Conservation (phyloP, 331 rosid genomes). For the Acacia concinna region DNA sequence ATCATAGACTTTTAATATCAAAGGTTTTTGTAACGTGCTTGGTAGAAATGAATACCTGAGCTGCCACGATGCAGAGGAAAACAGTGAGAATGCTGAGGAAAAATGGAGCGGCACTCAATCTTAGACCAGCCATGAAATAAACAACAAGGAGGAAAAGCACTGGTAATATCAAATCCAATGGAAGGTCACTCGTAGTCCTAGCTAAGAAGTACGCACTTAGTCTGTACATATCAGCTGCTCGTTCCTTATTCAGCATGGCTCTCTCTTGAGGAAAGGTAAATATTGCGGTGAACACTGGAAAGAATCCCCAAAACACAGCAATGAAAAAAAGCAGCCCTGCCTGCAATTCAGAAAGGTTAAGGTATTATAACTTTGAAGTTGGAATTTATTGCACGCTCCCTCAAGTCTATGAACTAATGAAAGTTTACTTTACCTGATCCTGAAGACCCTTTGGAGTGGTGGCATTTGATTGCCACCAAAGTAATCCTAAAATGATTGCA, state of each 20-base stretch:
- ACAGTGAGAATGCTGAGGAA: conserved; percentile 75
- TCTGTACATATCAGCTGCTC: conserved; percentile 95
- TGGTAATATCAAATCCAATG: conserved; percentile 81
- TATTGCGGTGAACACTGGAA: conserved; percentile 92
- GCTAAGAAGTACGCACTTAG: conserved; percentile 93
- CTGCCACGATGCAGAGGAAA: conserved; percentile 94
- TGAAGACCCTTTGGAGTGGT: conserved; percentile 59
- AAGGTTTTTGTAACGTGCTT: background rate
- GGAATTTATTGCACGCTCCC: background rate
- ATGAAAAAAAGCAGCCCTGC: conserved; percentile 94
- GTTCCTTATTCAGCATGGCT: conserved; percentile 86
- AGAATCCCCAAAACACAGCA: conserved; percentile 97
- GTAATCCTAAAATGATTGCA: conserved; percentile 85
- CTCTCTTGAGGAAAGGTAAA: conserved; percentile 98
- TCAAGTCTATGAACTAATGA: background rate
- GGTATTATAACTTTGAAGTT: background rate
- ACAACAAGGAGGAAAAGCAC: conserved; percentile 79
- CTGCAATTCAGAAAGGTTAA: conserved; percentile 45
- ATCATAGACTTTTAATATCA: background rate
- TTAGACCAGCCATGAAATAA: conserved; percentile 91
- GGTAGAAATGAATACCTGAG: conserved; percentile 61
- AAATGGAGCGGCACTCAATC: conserved; percentile 55
- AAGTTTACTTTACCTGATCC: conserved; percentile 82
- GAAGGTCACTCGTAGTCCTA: conserved; percentile 94
- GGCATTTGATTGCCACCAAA: conserved; percentile 93